Evolutionary conservation across 1,139 yeast species (phyloP), one percentile per base, ranked within the genome.

Genomic region (Lodderomyces jiufengensis): DNA sequence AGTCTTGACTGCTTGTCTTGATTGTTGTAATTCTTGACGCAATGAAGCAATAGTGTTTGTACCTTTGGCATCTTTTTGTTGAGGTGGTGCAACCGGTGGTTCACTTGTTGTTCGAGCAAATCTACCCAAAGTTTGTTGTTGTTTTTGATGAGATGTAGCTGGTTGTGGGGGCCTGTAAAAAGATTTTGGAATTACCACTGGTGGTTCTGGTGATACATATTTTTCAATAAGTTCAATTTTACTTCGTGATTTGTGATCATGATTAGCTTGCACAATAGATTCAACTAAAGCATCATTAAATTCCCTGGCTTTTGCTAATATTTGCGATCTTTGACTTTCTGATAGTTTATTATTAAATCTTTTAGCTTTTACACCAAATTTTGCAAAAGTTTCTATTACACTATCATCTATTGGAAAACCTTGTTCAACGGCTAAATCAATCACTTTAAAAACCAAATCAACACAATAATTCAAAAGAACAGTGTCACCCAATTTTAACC

Each of bases 401-500:
- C 62, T 66, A 21, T 66, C 67, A 31, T 72, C 76, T 21, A 81
- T 65, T 2, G 52, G 52, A 31, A 79, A 62, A n/a, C 66, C 47
- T 33, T 76, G 60, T 28, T 76, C 80, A 21, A 62, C 60, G 1
- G 88, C 84, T 36, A 84, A 57, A 45, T 79, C 84, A 36, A 86
- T 66, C 0, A 87, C 80, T 34, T 75, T 73, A 38, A 80, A 72
- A 9, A 85, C 85, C 41, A 86, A 66, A 23, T 70, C 72, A 9
- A 86, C 90, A 63, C 95, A 86, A 1, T 88, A 75, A 26, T 76
- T 78, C 31, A 88, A 66, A 31, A 90, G 65, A 2, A 87, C 81
- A 9, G 76, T 66, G 58, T 90, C 97, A 39, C 90, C 87, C 34
- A 90, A 64, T 42, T 95, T 70, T 27, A 90, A 65, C 94, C 97